Evolutionary conservation across 2,329 filamentous ascomycete species (phyloP).

Genomic region (Colletotrichum incanum): DNA sequence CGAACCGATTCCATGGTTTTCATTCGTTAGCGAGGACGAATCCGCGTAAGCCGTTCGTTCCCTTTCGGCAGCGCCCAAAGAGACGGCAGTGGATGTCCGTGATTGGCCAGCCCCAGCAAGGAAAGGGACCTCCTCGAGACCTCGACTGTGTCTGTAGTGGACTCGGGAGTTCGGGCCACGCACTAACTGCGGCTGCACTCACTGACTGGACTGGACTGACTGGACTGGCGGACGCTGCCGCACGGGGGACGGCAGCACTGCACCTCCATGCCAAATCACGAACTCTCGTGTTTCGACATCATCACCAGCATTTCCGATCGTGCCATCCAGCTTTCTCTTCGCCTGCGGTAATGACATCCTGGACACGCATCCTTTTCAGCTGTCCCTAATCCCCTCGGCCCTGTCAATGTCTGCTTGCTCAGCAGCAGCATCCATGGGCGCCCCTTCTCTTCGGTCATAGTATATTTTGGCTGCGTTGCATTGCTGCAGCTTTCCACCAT

Average conservation of each 20-base stretch:
- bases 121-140: not conserved
- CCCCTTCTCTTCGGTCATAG: constrained; percentile 37
- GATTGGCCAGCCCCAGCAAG: constrained; percentile 14
- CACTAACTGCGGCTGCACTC: constrained; percentile 23
- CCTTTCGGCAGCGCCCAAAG: not conserved
- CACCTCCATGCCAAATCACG: constrained; percentile 28
- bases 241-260: constrained; percentile 22
- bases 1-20: not conserved
- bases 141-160: not conserved
- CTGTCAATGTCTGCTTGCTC: constrained; percentile 37
- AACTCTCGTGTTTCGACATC: constrained; percentile 26
- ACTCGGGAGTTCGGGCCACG: constrained; percentile 2
- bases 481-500: constrained; percentile 31
- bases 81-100: not conserved
- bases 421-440: constrained; percentile 38
- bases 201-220: not conserved
- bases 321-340: constrained; percentile 1
- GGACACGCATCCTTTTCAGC: not conserved
- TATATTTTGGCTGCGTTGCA: constrained; percentile 27
- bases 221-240: constrained; percentile 6
- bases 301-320: constrained; percentile 3
- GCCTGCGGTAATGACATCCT: constrained; percentile 26
- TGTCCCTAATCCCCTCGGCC: not conserved
- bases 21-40: constrained; percentile 13
- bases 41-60: constrained; percentile 18